Evolutionary conservation across 768 basidiomycete species (phyloP), one percentile per base, ranked within the genome.

Genomic region (Lepiota venenata): DNA sequence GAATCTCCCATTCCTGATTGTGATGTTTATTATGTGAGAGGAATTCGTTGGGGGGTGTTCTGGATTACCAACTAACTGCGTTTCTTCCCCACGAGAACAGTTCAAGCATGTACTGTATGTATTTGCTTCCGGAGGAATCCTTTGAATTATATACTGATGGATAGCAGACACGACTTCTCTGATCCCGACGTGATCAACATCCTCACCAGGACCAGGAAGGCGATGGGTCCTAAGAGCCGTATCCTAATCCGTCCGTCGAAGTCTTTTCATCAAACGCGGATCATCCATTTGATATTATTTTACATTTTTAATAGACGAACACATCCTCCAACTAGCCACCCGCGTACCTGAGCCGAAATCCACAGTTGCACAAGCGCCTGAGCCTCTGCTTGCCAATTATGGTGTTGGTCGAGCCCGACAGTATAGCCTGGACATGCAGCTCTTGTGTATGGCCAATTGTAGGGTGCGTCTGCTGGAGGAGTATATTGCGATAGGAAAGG

Each of bases 351-450:
- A 11, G 4, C n/a, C 25, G 3, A 5, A 54, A 18, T 10, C 42
- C 15, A 29, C 9, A 36, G 50, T 36, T 44, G 21, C 14, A 37
- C 58, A 65, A 57, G 77, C 75, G 1, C 78, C 77, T 0, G 69
- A 71, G 44, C 79, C 77, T 0, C 63, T 82, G 44, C 67, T 80
- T 1, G 69, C 78, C 9, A 80, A 79, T 62, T 79, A 71, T 50
- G 78, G 76, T 9, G 65, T 69, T 6, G 78, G 74, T 2, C 66
- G 64, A 40, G 61, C 72, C 27, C 62, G 71, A 4, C 64, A 64
- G 27, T 78, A 80, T 56, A 64, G 73, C 32, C 70, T 72, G 37
- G 80, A 81, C 51, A 41, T 80, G 35, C 69, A 68, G 45, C 77
- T 81, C 78, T 71, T 77, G 70, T 32, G 61, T 10, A 21, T 67